Evolutionary conservation across 345 rosid species (phyloP).

Genomic region (Cardamine chenopodiifolia): DNA sequence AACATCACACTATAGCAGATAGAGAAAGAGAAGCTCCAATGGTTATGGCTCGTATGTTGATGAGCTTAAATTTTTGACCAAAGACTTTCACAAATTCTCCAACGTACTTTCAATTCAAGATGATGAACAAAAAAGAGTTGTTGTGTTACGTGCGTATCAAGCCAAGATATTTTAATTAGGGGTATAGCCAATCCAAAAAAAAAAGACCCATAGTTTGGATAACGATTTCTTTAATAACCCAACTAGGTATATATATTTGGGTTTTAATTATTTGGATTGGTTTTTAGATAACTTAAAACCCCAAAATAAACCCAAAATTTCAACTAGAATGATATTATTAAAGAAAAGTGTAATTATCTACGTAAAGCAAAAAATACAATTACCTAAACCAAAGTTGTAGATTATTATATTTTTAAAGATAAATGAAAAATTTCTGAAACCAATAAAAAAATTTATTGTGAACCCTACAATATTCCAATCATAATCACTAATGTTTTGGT

Average conservation of each 20-base stretch:
- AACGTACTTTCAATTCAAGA: constrained; percentile 7
- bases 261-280: neutral
- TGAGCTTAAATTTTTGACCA: constrained; percentile 25
- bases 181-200: neutral
- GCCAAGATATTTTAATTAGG: neutral
- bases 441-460: no score
- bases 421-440: neutral
- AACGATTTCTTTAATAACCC: neutral
- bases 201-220: neutral
- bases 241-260: neutral
- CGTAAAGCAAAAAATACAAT: neutral
- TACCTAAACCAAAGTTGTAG: neutral
- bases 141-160: constrained; percentile 4
- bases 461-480: no score
- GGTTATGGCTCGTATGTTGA: constrained; percentile 27
- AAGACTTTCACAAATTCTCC: constrained; percentile 29
- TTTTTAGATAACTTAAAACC: neutral
- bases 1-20: constrained; percentile 36
- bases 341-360: no score
- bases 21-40: constrained; percentile 26
- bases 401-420: no score
- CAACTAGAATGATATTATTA: no score
- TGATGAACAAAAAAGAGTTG: neutral
- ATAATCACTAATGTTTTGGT: neutral
- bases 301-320: no score